Base-by-base conservation (phyloP, 176 grass and related monocot genomes). In the Rhynchospora pubera region DNA sequence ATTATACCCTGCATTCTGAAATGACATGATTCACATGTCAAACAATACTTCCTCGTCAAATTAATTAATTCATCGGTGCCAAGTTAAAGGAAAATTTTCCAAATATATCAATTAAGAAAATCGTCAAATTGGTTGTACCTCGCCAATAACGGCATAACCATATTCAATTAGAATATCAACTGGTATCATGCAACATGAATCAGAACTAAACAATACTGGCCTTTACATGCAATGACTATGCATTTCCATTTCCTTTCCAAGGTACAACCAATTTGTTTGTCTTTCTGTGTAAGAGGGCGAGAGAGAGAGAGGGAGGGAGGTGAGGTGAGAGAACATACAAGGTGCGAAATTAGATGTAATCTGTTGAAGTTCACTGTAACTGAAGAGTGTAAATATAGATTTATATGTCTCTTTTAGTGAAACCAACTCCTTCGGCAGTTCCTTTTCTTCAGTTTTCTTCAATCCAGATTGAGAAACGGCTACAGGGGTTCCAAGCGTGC, bases 291-390 rank as follows among this genome's bases (percentile, higher is more conserved):
- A 6, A 8, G 47, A 8, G 5, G 5, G 5, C 2, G 47, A 50
- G 32, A 19, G 7, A 9, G 44, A 70, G 62, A 64, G 7, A 64
- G 9, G 18, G 1, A 30, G 26, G 14, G 5, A 1, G 58, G 3
- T 8, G 0, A 3, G 9, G 7, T n/a, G n/a, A 53, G 10, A 53
- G 59, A 87, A 4, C 77, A 57, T 83, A 98, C 96, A 89, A 79
- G 81, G 70, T 57, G 92, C 90, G 70, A 98, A 95, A 75, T 90
- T 30, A 77, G 89, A 91, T 62, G 96, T 98, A 59, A 98, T 90
- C 5, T 78, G 68, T 70, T 78, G 81, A 62, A 98, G 87, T 19
- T 98, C 89, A 48, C 77, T 80, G 24, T 93, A 93, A 83, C 89
- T 91, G 84, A 90, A 91, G 1, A 89, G 63, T 67, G 90, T 94